Base-by-base conservation (phyloP, 306 rosid species). In the Oemleria cerasiformis region DNA sequence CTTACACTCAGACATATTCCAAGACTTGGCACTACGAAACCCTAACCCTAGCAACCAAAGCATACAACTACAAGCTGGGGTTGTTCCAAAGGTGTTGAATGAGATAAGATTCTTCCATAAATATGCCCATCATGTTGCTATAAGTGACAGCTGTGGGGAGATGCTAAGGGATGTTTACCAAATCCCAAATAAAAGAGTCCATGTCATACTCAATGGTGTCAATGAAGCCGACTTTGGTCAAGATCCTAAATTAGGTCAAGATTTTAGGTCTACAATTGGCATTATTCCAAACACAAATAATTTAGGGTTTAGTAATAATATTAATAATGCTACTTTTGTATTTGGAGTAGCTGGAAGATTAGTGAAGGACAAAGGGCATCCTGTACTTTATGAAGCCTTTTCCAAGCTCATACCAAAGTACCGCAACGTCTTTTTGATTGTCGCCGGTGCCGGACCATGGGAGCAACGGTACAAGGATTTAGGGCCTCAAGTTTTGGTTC, bases 381-480 rank as follows among this genome's bases (percentile, higher is more conserved):
- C 97, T 34, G 48, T 94, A 2, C 91, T 94, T 15, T 82, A 84
- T 58, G 98, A 94, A 86, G 96, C 98, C 51, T 91, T 72, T 83
- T 83, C 91, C 3, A 81, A 50, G 68, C 75, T 94, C 30, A 79
- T 85, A 56, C 43, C 73, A 4, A 89, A 84, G 25, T 64, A 86
- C 68, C 73, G 87, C 0, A 73, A 86, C 40, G 88, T 87, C 9
- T 94, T 87, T 58, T 74, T 94, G 74, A 68, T 91, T 40, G 88
- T 94, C 48, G 98, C 96, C 14, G 98, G 98, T 2, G 86, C 98
- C 5, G 98, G 97, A 53, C 98, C 98, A 5, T 94, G 98, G 98
- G 89, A 75, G 62, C 80, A 80, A 8, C 43, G 96, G 48, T 94
- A 94, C 76, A 89, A 74, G 53, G 97, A 91, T 40, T 65, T 94